Conservation (phyloP, 1,139 yeast genomes). For the Saccharomyces hybrid region DNA sequence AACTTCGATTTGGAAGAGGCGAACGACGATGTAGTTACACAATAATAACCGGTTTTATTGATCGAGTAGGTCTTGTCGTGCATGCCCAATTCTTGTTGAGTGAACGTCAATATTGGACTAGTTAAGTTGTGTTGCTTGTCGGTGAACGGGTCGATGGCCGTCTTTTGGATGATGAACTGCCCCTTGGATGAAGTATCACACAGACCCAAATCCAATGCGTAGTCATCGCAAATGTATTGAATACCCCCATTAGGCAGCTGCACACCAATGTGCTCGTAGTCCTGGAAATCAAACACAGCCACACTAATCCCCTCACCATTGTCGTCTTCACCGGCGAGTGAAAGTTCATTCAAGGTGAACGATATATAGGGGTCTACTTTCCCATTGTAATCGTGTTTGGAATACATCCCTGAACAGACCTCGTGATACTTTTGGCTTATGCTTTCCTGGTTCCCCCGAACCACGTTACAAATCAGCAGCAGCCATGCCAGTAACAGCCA, state of each 20-base stretch:
- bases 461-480: not conserved
- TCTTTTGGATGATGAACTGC: slow-evolving; percentile 45
- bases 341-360: slow-evolving; percentile 39
- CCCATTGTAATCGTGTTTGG: slow-evolving; percentile 73
- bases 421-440: not conserved
- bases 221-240: slow-evolving; percentile 66
- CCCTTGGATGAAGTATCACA: slow-evolving; percentile 54
- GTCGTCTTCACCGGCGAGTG: slow-evolving; percentile 25
- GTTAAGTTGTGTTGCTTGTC: slow-evolving; percentile 37
- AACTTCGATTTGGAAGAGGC: slow-evolving; percentile 37
- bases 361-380: slow-evolving; percentile 51
- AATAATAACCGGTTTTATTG: slow-evolving; percentile 75
- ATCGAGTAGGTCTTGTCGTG: slow-evolving; percentile 55
- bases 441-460: not conserved
- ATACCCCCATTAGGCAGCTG: slow-evolving; percentile 24
- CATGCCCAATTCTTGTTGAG: slow-evolving; percentile 48
- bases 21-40: slow-evolving; percentile 57
- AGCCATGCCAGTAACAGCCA: not conserved
- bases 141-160: slow-evolving; percentile 24
- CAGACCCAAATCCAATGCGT: slow-evolving; percentile 45
- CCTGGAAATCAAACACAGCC: slow-evolving; percentile 74
- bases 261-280: slow-evolving; percentile 58
- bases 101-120: slow-evolving; percentile 44
- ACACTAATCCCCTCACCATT: slow-evolving; percentile 46
- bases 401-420: slow-evolving; percentile 81